phyloP scores from a whole-genome alignment of 805 yeast species.

The Spathaspora girioi region DNA sequence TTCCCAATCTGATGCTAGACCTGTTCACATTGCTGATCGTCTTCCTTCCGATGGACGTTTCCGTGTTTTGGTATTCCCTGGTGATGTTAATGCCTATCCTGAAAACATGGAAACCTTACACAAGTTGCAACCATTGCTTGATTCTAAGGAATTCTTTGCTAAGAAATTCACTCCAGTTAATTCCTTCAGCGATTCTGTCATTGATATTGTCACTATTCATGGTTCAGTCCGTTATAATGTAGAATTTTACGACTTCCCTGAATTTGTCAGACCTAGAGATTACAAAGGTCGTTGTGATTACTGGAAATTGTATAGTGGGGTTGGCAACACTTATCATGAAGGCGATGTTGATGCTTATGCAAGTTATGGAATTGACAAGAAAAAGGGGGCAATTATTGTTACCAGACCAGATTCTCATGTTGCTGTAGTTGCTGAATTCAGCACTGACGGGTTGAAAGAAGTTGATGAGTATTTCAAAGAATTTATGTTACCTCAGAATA shows the following conservation, averaged over 20 bases:
- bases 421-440: constrained; percentile 17
- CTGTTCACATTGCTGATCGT: constrained; percentile 17
- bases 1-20: constrained; percentile 21
- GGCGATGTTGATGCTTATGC: constrained; percentile 22
- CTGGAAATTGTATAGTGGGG: constrained; percentile 23
- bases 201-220: constrained; percentile 22
- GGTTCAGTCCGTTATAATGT: constrained; percentile 12
- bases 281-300: constrained; percentile 19
- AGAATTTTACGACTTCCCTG: constrained; percentile 24
- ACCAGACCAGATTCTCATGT: constrained; percentile 32
- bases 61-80: constrained; percentile 23
- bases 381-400: constrained; percentile 20
- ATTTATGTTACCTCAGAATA: constrained; percentile 11
- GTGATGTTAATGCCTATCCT: constrained; percentile 13
- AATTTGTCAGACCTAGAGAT: constrained; percentile 18
- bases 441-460: constrained; percentile 11
- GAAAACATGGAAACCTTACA: constrained; percentile 5
- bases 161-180: constrained; percentile 19
- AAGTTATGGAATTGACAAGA: constrained; percentile 21
- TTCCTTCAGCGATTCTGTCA: constrained; percentile 18
- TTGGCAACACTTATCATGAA: constrained; percentile 22
- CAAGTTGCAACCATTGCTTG: constrained; percentile 8
- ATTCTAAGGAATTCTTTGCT: constrained; percentile 11
- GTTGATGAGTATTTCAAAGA: constrained; percentile 16
- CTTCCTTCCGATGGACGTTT: constrained; percentile 26